Evolutionary conservation across 2,329 filamentous ascomycete species (phyloP), one percentile per base, ranked within the genome.

Genomic region (Penicillium decumbens): DNA sequence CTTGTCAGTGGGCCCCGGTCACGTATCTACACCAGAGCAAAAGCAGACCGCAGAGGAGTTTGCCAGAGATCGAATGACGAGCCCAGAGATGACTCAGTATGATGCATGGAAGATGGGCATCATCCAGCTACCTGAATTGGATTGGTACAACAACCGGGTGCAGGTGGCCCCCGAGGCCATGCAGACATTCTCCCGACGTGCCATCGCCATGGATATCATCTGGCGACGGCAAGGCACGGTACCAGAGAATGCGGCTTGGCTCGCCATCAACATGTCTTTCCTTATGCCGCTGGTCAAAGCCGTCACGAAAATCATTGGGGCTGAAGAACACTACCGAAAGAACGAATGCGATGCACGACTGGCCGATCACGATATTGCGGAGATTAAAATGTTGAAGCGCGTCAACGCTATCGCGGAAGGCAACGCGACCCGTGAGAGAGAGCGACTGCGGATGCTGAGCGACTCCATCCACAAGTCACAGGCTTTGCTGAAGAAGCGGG

Each of bases 201-300:
- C 53, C 4, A 25, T 13, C n/a, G 53, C 53, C 24, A 55, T 57
- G 40, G 43, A 55, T 35, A 41, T 51, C 25, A 42, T 55, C 38
- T 55, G 48, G 47, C 5, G 38, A 6, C 29, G 27, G 4, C 13
- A 42, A 18, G 45, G 41, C 7, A 40, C 45, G n/a, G 33, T 39
- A 2, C 47, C 48, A 5, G 48, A 54, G 29, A 51, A 66, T 53
- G 59, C 62, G 4, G 41, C 51, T 3, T 66, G 62, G 60, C 49
- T 64, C 13, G 57, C 53, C 2, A 53, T 45, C 15, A 53, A 61
- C 32, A 50, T 55, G 45, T 10, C 42, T 3, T 2, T 3, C 0
- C n/a, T 56, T 18, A 10, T 61, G 18, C 59, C 61, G 2, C 54
- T 65, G 1, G 44, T 65, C n/a, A 64, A 59, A 28, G 59, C 60